A percentile compares a stretch with the other conserved stretches of the same genome.
phyloP scores from a whole-genome alignment of 148 eudicot species.

The Camellia granthamiana region DNA sequence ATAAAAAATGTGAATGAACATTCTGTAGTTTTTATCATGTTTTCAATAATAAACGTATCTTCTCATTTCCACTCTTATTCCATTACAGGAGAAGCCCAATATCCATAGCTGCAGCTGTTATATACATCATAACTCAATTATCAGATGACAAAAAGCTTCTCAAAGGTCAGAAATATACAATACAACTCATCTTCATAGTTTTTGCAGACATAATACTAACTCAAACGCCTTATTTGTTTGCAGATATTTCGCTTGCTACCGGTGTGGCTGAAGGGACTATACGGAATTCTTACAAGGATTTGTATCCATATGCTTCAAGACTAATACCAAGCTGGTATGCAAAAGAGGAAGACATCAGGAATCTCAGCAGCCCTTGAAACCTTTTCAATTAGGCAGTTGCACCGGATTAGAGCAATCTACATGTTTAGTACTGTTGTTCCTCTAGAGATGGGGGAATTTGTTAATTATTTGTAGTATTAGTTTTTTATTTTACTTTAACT shows the following conservation, averaged over 20 bases:
- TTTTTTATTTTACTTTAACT: too few species aligned
- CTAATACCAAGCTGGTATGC: too few species aligned
- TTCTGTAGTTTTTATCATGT: too few species aligned
- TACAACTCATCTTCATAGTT: neutral
- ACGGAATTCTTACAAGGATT: conserved; percentile 24
- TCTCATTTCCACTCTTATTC: neutral
- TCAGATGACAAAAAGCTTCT: conserved; percentile 17
- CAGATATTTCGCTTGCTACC: conserved; percentile 28
- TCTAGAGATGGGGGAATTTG: too few species aligned
- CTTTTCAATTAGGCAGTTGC: neutral
- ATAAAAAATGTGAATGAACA: too few species aligned
- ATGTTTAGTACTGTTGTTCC: neutral
- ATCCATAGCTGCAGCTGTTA: conserved; percentile 30
- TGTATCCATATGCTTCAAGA: too few species aligned
- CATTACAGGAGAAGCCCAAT: conserved; percentile 30
- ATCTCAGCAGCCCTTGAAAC: conserved; percentile 1
- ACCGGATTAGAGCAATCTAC: neutral
- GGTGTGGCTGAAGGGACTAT: conserved; percentile 36
- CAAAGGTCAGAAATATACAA: conserved; percentile 11
- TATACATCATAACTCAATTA: conserved; percentile 26
- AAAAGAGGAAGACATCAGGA: conserved; percentile 27
- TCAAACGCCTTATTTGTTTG: neutral
- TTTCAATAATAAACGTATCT: too few species aligned
- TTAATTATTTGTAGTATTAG: too few species aligned
- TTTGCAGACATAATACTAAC: neutral